Percentiles rank a stretch among this genome's conserved stretches.
phyloP scores from a whole-genome alignment of 768 basidiomycete species.

The Calocybe cyanea region DNA sequence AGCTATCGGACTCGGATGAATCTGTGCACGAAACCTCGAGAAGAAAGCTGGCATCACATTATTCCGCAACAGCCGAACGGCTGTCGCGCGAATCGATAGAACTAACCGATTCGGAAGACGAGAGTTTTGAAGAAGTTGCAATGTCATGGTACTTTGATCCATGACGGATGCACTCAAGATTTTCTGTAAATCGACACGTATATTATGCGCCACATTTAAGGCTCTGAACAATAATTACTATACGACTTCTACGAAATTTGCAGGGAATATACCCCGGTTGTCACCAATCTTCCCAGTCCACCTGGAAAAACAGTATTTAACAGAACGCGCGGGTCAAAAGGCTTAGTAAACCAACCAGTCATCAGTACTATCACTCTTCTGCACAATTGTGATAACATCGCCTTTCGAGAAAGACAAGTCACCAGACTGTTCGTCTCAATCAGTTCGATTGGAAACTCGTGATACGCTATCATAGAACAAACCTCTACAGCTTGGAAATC shows the following conservation, averaged over 20 bases:
- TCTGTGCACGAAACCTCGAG: conserved; percentile 22
- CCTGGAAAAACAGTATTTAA: conserved; percentile 33
- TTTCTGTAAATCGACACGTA: too few relatives aligned
- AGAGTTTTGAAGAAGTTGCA: conserved; percentile 35
- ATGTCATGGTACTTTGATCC: conserved; percentile 28
- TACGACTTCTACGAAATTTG: conserved; percentile 76
- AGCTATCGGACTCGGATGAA: conserved; percentile 22
- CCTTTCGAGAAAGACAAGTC: conserved; percentile 77
- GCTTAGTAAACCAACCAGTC: conserved; percentile 54
- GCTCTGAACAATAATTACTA: conserved; percentile 16
- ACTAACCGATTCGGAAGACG: conserved; percentile 22
- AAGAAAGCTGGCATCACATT: conserved; percentile 21
- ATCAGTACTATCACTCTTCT: conserved; percentile 68
- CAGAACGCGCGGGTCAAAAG: not conserved
- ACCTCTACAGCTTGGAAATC: conserved; percentile 75
- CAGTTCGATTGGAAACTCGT: conserved; percentile 5
- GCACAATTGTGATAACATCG: conserved; percentile 64
- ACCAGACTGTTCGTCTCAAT: conserved; percentile 43
- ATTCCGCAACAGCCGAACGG: not conserved
- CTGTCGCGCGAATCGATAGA: conserved; percentile 11
- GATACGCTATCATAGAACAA: conserved; percentile 12
- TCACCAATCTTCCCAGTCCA: conserved; percentile 71
- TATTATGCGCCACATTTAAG: not conserved
- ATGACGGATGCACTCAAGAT: not conserved
- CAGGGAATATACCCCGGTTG: conserved; percentile 70